Base-by-base conservation (phyloP, 176 grass and related monocot genomes). In the Triticum urartu region DNA sequence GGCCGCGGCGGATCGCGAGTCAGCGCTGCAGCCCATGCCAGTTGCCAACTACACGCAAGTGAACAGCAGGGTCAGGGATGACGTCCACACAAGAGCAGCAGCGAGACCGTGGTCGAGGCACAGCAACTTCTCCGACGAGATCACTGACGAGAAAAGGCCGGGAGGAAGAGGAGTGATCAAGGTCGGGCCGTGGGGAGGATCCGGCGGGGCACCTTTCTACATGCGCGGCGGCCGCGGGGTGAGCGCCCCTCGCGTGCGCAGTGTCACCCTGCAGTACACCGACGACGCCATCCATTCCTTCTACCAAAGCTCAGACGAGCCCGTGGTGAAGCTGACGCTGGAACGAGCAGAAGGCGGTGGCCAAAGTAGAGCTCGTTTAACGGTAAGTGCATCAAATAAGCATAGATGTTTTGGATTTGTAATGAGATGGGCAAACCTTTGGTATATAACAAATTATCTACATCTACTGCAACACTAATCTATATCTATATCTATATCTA, bases 171-270 rank as follows among this genome's bases (percentile, higher is more conserved):
- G n/a, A 22, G 80, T 63, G 36, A 22, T 36, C 5, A 88, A 82
- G 26, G 20, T 71, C 2, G 87, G 80, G 9, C 87, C 73, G 1
- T 88, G 87, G 87, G 87, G 86, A 35, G 80, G 86, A 35, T 21
- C 48, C 4, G 86, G 80, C 3, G 86, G 73, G 9, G 21, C 48
- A 17, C 13, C 35, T 0, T 83, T 88, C 25, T 45, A 69, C 80
- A 82, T 61, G 79, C 24, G 18, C 1, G 24, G 22, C 68, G 68
- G 68, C 20, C 7, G 20, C 35, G 9, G 9, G 0, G 0, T 5
- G 10, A 69, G 20, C 5, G 9, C 64, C 5, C 73, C 64, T 78
- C 72, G 14, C 13, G 35, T 83, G 14, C 73, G 9, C 0, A 36
- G 48, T 50, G 45, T 88, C 86, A 9, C 42, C 64, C 1, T 88